Evolutionary conservation across 2,329 filamentous ascomycete genomes (phyloP), one percentile per base, ranked within the genome.

Genomic region (Lachnellula suecica): DNA sequence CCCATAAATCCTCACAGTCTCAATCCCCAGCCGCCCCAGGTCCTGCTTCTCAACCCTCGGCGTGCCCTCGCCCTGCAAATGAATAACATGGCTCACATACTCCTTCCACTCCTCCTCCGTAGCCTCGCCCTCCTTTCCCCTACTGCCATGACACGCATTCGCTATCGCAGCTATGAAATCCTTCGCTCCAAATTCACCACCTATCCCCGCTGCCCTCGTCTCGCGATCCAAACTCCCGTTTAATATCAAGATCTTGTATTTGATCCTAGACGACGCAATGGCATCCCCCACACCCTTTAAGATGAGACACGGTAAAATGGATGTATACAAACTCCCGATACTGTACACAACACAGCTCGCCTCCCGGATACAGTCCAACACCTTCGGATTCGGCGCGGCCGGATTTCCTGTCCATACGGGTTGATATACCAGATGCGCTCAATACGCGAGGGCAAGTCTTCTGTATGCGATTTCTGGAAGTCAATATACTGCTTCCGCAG

Each of bases 351-450:
- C 78, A 1, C 84, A 85, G 51, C 83, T 79, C 0, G 88, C 80
- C 2, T 74, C 72, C 15, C 74, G 73, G 1, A 97, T 53, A 23
- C 47, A 52, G 7, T 83, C 79, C 0, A 96, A 63, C 0, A 93
- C 90, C 46, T 90, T 85, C 0, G 91, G 85, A 64, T 96, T 97
- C 2, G 91, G 0, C 85, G 81, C 0, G 92, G 89, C 17, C 86
- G 83, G 60, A 97, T 97, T 70, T 97, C 92, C 67, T 97, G 91
- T n/a, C 93, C 93, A 69, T 97, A 97, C 0, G 93, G 93, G 66
- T 97, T 97, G 73, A 97, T 97, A 74, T 97, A 97, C 91, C 91
- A 97, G 27, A 97, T 79, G 2, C 92, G 76, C 49, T 85, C 78
- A 61, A 97, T 96, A 24, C 89, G 80, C 0, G 87, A 79, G 0